Conservation (phyloP, 2,329 filamentous ascomycete genomes). For the Alternaria solani region DNA sequence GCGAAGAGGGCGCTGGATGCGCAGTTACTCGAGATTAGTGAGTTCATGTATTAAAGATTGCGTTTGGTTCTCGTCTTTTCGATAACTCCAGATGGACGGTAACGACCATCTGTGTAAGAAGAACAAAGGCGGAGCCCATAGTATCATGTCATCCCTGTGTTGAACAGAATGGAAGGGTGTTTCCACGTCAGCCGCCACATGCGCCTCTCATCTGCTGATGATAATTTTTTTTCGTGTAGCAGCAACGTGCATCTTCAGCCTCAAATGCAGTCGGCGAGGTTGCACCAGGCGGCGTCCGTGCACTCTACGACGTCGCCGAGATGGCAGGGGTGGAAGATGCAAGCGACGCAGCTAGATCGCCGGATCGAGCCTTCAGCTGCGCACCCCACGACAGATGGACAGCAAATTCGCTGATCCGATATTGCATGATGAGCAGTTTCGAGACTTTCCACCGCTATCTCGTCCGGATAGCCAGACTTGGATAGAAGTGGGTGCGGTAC, state of each 20-base stretch:
- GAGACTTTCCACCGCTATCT: not conserved
- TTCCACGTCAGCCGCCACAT: not conserved
- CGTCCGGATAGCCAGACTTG: not conserved
- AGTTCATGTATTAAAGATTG: conserved; percentile 66
- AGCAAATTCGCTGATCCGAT: not conserved
- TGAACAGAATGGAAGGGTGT: not conserved
- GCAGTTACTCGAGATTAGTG: conserved; percentile 73
- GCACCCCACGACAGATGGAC: not conserved
- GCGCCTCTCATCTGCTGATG: not conserved
- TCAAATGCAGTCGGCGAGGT: not conserved
- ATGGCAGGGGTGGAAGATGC: not conserved
- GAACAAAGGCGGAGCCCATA: not conserved
- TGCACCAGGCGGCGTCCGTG: not conserved
- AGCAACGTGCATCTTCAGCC: not conserved
- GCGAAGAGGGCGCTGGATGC: conserved; percentile 76
- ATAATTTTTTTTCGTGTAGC: not conserved
- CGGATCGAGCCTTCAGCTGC: not conserved
- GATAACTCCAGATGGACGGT: not conserved
- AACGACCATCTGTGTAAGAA: not conserved
- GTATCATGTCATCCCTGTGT: not conserved
- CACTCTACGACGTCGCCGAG: not conserved
- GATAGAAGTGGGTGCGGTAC: not conserved
- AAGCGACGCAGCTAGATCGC: not conserved
- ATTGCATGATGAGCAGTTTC: not conserved
- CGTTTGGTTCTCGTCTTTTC: not conserved